Conservation (phyloP, 306 rosid species). For the Ormosia semicastrata region DNA sequence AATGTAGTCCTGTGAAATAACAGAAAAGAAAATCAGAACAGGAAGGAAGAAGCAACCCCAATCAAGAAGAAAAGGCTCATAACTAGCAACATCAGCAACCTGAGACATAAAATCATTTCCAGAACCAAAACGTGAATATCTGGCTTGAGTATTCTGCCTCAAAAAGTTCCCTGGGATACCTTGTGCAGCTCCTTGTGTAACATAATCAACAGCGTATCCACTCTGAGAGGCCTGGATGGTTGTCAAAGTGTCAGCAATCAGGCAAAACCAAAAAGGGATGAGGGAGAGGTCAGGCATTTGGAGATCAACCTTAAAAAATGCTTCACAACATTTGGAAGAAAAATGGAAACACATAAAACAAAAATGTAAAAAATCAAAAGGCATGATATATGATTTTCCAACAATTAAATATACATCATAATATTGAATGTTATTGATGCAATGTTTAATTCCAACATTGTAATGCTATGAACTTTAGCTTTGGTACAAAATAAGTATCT, state of each 20-base stretch:
- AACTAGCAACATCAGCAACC: conserved; percentile 43
- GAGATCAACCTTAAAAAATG: background rate
- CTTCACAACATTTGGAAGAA: too few relatives aligned
- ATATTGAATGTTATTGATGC: background rate
- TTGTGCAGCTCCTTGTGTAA: conserved; percentile 82
- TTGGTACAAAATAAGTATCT: background rate
- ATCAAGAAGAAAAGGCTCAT: background rate
- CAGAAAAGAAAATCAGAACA: background rate
- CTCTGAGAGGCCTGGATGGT: conserved; percentile 80
- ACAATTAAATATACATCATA: background rate
- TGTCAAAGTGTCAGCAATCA: conserved; percentile 16
- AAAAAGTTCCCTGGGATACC: conserved; percentile 89
- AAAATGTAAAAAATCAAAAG: background rate
- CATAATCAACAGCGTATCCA: conserved; percentile 92
- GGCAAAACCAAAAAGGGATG: conserved; percentile 23
- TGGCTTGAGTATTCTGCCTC: conserved; percentile 95
- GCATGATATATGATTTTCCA: background rate
- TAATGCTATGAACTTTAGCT: background rate
- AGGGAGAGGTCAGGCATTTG: background rate
- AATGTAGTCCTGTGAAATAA: conserved; percentile 77
- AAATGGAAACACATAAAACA: too few relatives aligned
- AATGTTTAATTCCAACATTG: background rate
- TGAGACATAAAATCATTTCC: conserved; percentile 99
- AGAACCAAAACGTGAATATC: conserved; percentile 89
- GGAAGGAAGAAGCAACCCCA: background rate